A percentile compares a stretch with the other conserved stretches of the same genome.
Conservation (phyloP, 2,329 filamentous ascomycete genomes). For the Paecilomyces sp. region DNA sequence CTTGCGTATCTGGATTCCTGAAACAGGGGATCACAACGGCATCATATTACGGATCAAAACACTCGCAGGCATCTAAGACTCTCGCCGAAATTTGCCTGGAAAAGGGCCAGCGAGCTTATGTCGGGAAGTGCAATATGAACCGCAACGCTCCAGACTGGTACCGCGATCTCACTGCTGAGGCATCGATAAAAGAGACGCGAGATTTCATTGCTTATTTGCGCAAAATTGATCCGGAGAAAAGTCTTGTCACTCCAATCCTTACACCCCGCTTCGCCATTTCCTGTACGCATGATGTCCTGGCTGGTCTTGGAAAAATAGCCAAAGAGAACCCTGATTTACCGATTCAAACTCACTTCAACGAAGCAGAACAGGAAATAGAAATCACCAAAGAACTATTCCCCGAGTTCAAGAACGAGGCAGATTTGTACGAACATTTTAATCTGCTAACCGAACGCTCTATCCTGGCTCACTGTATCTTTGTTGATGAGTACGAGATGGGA, state of each 20-base stretch:
- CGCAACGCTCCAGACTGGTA: constrained; percentile 45
- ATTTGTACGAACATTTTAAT: constrained; percentile 51
- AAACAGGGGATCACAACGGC: constrained; percentile 41
- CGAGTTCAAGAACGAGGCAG: constrained; percentile 49
- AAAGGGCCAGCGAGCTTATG: constrained; percentile 26
- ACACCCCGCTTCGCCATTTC: constrained; percentile 58
- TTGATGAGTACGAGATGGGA: constrained; percentile 50
- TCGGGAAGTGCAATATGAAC: constrained; percentile 33
- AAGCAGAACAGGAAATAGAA: constrained; percentile 54
- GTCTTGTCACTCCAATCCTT: constrained; percentile 44
- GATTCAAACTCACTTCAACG: constrained; percentile 63
- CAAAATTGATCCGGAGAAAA: constrained; percentile 36
- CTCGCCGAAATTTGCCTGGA: constrained; percentile 25
- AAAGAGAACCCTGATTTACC: constrained; percentile 42
- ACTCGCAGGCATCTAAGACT: constrained; percentile 22
- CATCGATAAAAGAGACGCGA: constrained; percentile 44
- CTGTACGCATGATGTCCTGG: constrained; percentile 49
- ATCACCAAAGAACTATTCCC: constrained; percentile 52
- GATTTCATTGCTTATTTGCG: constrained; percentile 45
- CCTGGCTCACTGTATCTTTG: constrained; percentile 60
- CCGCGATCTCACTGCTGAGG: constrained; percentile 39
- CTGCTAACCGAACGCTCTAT: constrained; percentile 52
- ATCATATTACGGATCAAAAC: constrained; percentile 28
- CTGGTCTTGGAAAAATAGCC: constrained; percentile 50
- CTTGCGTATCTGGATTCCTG: constrained; percentile 52